phyloP scores from a whole-genome alignment of 1,284 basidiomycete genomes.

The Ustilago loliicola region DNA sequence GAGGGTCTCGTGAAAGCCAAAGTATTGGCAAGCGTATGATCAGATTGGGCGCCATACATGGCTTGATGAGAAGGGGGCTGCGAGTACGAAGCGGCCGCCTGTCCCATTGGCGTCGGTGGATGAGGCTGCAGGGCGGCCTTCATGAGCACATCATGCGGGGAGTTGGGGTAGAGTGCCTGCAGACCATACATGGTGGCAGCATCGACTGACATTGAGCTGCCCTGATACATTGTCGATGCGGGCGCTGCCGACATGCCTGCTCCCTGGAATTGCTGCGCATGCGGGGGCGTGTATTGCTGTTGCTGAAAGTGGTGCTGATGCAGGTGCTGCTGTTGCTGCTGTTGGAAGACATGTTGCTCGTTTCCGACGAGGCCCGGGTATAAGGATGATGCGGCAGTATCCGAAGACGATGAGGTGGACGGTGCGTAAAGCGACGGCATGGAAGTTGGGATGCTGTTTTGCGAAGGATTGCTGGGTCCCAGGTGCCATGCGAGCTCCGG shows the following conservation, averaged over 20 bases:
- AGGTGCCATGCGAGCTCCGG: conserved; percentile 22
- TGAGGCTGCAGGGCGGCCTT: conserved; percentile 10
- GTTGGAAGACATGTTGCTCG: background rate
- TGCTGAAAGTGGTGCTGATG: conserved; percentile 10
- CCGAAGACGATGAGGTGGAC: conserved; percentile 7
- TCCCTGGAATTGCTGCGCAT: conserved; percentile 9
- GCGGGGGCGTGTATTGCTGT: background rate
- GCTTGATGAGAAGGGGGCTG: background rate
- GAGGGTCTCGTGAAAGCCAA: conserved; percentile 21
- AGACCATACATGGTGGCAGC: conserved; percentile 13
- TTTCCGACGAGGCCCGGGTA: conserved; percentile 4
- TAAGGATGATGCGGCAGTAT: background rate
- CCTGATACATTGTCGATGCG: background rate
- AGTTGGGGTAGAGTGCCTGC: conserved; percentile 11
- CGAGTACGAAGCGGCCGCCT: background rate
- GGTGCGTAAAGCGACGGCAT: conserved; percentile 11
- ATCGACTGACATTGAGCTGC: conserved; percentile 9
- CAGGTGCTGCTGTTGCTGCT: background rate
- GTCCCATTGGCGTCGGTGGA: background rate
- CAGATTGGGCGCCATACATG: conserved; percentile 6
- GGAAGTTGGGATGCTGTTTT: background rate
- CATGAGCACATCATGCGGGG: conserved; percentile 12
- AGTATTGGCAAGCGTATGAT: conserved; percentile 29
- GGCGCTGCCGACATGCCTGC: background rate
- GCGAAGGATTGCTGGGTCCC: conserved; percentile 16